Evolutionary conservation across 306 rosid genomes (phyloP).

Genomic region (Macrotyloma uniflorum): DNA sequence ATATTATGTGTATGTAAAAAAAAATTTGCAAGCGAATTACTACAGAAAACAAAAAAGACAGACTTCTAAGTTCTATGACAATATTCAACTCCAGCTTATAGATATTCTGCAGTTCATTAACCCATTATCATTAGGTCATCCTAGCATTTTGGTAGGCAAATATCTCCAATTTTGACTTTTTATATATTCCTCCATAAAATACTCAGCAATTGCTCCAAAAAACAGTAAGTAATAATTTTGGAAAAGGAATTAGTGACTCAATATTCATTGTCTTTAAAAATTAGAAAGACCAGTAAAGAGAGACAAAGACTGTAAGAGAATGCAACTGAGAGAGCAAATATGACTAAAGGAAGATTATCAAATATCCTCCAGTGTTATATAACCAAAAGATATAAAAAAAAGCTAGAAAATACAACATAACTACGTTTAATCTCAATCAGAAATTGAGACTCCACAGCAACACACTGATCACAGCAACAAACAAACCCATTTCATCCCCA

Average conservation of each 20-base stretch:
- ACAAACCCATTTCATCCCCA: not conserved
- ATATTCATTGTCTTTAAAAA: not conserved
- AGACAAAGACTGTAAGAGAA: not conserved
- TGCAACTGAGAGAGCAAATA: not conserved
- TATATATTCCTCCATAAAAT: not conserved
- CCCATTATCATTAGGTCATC: not conserved
- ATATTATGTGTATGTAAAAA: not conserved
- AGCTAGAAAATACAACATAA: not conserved
- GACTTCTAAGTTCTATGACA: not conserved
- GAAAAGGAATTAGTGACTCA: not conserved
- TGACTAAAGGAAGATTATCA: not conserved
- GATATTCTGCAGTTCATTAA: not conserved
- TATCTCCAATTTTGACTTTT: not conserved
- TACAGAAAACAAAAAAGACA: not conserved
- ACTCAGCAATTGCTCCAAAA: not conserved
- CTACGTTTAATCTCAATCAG: not conserved
- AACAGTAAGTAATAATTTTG: not conserved
- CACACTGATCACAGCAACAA: not conserved
- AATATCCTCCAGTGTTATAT: not conserved
- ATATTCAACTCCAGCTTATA: constrained; percentile 4
- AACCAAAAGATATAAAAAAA: not conserved
- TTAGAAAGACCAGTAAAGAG: not conserved
- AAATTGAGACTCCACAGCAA: not conserved
- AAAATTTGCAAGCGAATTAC: not conserved
- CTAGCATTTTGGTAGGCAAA: not conserved